These are phyloP conservation scores for Escallonia herrerae DNA, from an alignment of 129 eudicot species.

Conservation along the genomic window DNA sequence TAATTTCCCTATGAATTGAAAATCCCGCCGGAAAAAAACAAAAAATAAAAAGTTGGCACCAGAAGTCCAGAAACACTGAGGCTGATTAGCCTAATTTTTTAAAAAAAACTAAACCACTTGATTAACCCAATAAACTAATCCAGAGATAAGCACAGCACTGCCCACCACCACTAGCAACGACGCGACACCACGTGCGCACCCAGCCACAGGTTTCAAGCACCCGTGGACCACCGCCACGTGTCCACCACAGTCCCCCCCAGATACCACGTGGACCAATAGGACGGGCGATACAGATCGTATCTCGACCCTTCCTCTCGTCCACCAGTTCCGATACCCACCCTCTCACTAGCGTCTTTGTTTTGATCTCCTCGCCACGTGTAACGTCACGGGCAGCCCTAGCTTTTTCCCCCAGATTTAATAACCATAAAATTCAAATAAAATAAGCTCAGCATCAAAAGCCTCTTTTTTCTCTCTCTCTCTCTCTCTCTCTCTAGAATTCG, in stretches of 20 bases:
- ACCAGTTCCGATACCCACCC: conserved; percentile 39
- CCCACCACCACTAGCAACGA: too few species aligned
- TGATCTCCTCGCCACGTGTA: conserved; percentile 72
- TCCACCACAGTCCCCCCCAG: neutral
- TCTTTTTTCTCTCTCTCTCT: too few species aligned
- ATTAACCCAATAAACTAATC: too few species aligned
- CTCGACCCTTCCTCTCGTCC: conserved; percentile 47
- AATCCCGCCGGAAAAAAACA: too few species aligned
- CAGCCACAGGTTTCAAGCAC: too few species aligned
- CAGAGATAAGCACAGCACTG: too few species aligned
- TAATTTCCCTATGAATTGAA: too few species aligned
- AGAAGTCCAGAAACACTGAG: too few species aligned
- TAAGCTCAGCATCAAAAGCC: neutral
- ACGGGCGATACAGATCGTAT: conserved; percentile 47
- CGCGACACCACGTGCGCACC: too few species aligned
- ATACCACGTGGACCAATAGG: conserved; percentile 54
- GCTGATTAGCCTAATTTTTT: too few species aligned
- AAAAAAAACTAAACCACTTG: too few species aligned
- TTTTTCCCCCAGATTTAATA: conserved; percentile 4
- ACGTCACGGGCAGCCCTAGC: conserved; percentile 13
- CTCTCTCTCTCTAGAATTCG: conserved; percentile 25
- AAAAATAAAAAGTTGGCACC: too few species aligned
- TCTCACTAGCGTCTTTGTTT: conserved; percentile 32
- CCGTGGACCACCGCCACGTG: conserved; percentile 11
- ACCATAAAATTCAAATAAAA: neutral